Evolutionary conservation across 352 stramenopile genomes (phyloP), one percentile per base, ranked within the genome.

Genomic region (Phytophthora colocasiae): DNA sequence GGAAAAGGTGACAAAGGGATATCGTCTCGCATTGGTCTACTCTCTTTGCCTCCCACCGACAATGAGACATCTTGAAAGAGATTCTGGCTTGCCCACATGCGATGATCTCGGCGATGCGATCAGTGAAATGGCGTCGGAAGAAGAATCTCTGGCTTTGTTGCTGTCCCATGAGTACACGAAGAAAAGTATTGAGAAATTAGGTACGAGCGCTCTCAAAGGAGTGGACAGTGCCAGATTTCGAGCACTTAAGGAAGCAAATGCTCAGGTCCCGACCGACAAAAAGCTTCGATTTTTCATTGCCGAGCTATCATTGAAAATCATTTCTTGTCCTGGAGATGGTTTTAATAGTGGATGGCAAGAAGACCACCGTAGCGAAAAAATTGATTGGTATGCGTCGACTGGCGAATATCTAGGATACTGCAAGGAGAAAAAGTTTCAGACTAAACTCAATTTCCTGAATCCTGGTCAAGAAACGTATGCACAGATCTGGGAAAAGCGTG

Each of bases 361-460:
- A 38, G 9, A 58, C 3, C 12, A 61, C n/a, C 41, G 51, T 0
- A 44, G 41, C 15, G 32, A 74, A 38, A 40, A 15, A 4, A 60
- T 70, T 15, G 6, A 22, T 41, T 68, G 53, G 62, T 65, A 61
- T 15, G 39, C 54, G 12, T 17, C 8, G 0, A 50, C 9, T 43
- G 61, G 63, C 10, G 29, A 52, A 34, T 19, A 41, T 34, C 11
- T 58, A 11, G 66, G 66, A 7, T 12, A 12, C n/a, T 40, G 6
- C 12, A 56, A 24, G n/a, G 27, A 58, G 2, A 6, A 32, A 14
- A 52, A 52, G 6, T n/a, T 17, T 9, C 38, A 8, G 10, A 19
- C 22, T 32, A 8, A 48, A 15, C 22, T 75, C 7, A 71, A 63
- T 12, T 71, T 75, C 14, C 45, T 78, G 12, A 78, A 75, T 50